Evolutionary conservation across 805 yeast species (phyloP).

Genomic region (Teunomyces lycoperdinae): DNA sequence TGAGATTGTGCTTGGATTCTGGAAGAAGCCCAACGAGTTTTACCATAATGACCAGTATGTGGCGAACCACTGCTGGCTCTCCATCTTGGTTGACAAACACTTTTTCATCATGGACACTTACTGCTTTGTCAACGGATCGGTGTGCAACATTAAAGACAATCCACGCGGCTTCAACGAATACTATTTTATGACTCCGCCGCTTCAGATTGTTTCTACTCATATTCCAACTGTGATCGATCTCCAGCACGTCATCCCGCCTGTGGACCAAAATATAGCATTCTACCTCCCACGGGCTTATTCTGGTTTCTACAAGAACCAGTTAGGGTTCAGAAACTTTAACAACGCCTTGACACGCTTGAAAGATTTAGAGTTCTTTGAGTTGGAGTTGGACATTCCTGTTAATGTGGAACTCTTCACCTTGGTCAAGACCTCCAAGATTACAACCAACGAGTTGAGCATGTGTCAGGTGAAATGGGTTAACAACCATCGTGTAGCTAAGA

Average conservation of each 20-base stretch:
- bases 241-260: slow-evolving; percentile 84
- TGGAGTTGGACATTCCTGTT: slow-evolving; percentile 68
- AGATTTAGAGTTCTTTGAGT: slow-evolving; percentile 77
- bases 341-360: slow-evolving; percentile 70
- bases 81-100: slow-evolving; percentile 69
- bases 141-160: slow-evolving; percentile 28
- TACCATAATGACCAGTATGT: slow-evolving; percentile 50
- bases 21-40: slow-evolving; percentile 71
- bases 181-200: slow-evolving; percentile 78
- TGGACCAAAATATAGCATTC: slow-evolving; percentile 73
- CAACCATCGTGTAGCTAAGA: slow-evolving; percentile 58
- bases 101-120: slow-evolving; percentile 74
- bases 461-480: slow-evolving; percentile 78
- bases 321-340: slow-evolving; percentile 64
- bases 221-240: slow-evolving; percentile 75
- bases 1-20: slow-evolving; percentile 77
- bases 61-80: slow-evolving; percentile 86
- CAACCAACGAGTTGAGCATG: slow-evolving; percentile 54
- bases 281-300: slow-evolving; percentile 87
- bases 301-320: slow-evolving; percentile 59
- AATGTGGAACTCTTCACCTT: slow-evolving; percentile 66
- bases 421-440: slow-evolving; percentile 49
- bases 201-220: slow-evolving; percentile 76
- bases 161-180: slow-evolving; percentile 42
- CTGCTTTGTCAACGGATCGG: slow-evolving; percentile 29